phyloP scores from a whole-genome alignment of 106 monocot species.

The Allium fistulosum region DNA sequence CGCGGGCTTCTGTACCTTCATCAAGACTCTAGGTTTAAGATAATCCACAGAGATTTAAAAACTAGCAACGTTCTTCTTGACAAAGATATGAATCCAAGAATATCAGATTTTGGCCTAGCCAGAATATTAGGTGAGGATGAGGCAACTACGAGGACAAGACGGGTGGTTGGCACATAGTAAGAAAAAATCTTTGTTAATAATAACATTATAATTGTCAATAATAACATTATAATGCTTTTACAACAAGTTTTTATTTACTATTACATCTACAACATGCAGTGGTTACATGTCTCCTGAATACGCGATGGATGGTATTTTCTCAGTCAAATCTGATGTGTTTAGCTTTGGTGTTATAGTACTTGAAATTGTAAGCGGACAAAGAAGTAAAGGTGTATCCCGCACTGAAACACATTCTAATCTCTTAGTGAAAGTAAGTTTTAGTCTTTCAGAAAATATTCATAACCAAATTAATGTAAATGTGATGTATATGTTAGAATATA shows the following conservation, averaged over 20 bases:
- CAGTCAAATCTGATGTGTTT: constrained; percentile 9
- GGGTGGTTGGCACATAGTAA: constrained; percentile 20
- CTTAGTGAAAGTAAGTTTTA: constrained; percentile 4
- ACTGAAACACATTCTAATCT: neutral
- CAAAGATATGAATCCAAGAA: constrained; percentile 14
- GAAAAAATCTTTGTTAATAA: neutral
- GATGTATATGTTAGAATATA: neutral
- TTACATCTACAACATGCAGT: neutral
- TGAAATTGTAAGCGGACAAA: constrained; percentile 10
- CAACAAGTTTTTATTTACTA: neutral
- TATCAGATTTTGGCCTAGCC: constrained; percentile 20
- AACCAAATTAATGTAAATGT: neutral
- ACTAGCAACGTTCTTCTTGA: constrained; percentile 17
- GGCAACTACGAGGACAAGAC: neutral
- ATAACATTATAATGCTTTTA: neutral
- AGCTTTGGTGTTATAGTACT: constrained; percentile 10
- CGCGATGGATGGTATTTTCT: constrained; percentile 6
- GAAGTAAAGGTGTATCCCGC: neutral
- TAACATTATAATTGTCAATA: too few relatives aligned
- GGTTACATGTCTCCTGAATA: constrained; percentile 13
- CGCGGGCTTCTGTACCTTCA: constrained; percentile 17
- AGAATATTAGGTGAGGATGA: constrained; percentile 13
- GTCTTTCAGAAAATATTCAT: neutral
- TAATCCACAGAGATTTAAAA: constrained; percentile 14
- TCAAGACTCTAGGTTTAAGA: constrained; percentile 10